Percentiles rank a stretch among this genome's conserved stretches.
Conservation (phyloP, 2,329 filamentous ascomycete genomes). For the Diplocarpon rosae region DNA sequence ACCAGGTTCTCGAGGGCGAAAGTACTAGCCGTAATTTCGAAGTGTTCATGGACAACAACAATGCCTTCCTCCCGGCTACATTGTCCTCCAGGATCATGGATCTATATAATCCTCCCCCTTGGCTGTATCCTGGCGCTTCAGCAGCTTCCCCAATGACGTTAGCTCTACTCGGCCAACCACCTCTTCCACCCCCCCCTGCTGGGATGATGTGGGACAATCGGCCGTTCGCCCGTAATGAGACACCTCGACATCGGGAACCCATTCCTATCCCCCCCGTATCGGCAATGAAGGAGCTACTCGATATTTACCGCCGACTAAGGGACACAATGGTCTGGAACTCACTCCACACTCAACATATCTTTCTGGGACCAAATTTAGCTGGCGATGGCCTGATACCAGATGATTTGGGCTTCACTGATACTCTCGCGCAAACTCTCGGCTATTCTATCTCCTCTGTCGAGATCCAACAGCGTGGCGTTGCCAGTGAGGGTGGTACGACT, state of each 20-base stretch:
- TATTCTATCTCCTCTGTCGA: slow-evolving; percentile 82
- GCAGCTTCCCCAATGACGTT: neutral
- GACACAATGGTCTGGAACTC: slow-evolving; percentile 47
- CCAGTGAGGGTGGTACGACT: slow-evolving; percentile 60
- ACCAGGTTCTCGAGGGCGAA: slow-evolving; percentile 4
- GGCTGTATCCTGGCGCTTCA: neutral
- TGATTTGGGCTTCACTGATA: slow-evolving; percentile 44
- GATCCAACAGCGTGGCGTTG: slow-evolving; percentile 80
- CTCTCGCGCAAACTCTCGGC: slow-evolving; percentile 57
- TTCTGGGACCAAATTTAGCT: neutral
- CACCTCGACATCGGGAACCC: slow-evolving; percentile 25
- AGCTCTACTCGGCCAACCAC: neutral
- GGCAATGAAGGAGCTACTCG: slow-evolving; percentile 42
- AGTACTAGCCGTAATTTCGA: slow-evolving; percentile 11
- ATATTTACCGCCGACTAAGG: slow-evolving; percentile 48
- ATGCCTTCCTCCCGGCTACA: slow-evolving; percentile 13
- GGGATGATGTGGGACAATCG: slow-evolving; percentile 25
- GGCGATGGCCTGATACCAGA: neutral
- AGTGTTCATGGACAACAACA: slow-evolving; percentile 22
- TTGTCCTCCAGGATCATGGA: slow-evolving; percentile 21
- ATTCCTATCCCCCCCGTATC: slow-evolving; percentile 22
- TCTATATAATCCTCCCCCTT: slow-evolving; percentile 12
- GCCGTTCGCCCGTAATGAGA: slow-evolving; percentile 28
- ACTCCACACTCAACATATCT: slow-evolving; percentile 28
- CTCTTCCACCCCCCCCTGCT: slow-evolving; percentile 21